These are phyloP conservation scores for Sporisorium reilianum DNA, from an alignment of 1,284 basidiomycete genomes.

Conservation along the genomic window DNA sequence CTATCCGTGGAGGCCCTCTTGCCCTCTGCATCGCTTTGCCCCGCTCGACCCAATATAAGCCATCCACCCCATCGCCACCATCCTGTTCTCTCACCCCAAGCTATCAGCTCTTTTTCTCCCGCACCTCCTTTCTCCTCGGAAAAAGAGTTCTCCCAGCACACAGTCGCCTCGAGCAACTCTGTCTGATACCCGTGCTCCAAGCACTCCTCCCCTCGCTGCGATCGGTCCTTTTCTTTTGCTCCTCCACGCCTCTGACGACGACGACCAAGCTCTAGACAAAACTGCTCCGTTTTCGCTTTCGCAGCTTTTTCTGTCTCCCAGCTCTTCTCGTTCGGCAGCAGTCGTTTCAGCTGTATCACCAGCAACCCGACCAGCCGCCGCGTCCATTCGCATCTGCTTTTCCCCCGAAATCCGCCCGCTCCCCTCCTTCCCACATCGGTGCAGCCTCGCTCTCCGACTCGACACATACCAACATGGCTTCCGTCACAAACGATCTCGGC, in stretches of 20 bases:
- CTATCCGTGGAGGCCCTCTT: too few species aligned
- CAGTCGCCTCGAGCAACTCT: constrained; percentile 12
- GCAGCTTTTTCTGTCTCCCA: constrained; percentile 25
- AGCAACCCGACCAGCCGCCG: constrained; percentile 26
- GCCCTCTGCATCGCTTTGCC: constrained; percentile 27
- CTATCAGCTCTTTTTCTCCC: constrained; percentile 1
- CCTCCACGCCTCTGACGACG: not conserved
- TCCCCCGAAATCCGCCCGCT: not conserved
- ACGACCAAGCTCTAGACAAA: too few species aligned
- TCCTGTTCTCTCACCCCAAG: not conserved
- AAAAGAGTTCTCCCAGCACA: too few species aligned
- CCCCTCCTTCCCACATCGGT: constrained; percentile 3
- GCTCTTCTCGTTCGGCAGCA: constrained; percentile 29
- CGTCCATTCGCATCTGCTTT: constrained; percentile 12
- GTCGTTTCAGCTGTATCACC: constrained; percentile 36
- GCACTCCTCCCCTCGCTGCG: constrained; percentile 2
- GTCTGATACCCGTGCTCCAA: constrained; percentile 34
- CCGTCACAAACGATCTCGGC: constrained; percentile 57
- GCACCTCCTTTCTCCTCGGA: too few species aligned
- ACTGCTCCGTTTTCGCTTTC: too few species aligned
- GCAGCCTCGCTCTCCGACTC: constrained; percentile 15
- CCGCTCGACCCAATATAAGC: constrained; percentile 26
- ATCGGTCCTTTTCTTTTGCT: not conserved
- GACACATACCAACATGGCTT: constrained; percentile 39
- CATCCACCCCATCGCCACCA: not conserved